Base-by-base conservation (phyloP, 1,139 yeast species). In the Kazachstania sp. region DNA sequence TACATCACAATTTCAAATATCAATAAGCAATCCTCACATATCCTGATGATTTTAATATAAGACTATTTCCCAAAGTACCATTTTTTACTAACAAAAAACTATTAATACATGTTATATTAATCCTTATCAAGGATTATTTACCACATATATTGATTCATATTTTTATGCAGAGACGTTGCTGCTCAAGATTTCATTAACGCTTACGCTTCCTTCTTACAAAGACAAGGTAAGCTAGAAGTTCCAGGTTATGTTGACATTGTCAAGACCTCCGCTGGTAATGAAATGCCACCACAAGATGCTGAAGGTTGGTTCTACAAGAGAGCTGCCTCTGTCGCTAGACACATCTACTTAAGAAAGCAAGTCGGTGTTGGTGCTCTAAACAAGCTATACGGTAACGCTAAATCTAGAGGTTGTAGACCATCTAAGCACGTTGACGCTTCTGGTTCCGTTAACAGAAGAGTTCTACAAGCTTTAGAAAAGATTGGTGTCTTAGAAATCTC, bases 301-400 rank as follows among this genome's bases (percentile, higher is more conserved):
- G 97, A 90, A 78, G 88, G 92, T 71, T 92, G 98, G 98, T 92
- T 87, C 87, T 92, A 90, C 95, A 87, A 85, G 86, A 86, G 99
- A 78, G 95, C 98, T 70, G 99, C 99, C 70, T 90, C 98, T 54
- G 88, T 88, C 73, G 99, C 98, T 71, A 92, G 99, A 82, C 98
- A 92, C 92, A 84, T 92, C 76, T 94, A 94, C 95, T 82, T 92
- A 78, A 90, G 96, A 86, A 92, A 92, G 80, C 87, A 86, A 70
- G 95, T 92, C 69, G 99, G 99, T 85, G 95, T 92, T 67, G 98
- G 98, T 81, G 86, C 86, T 73, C 83, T 92, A 73, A 90, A 90
- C 95, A 92, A 87, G 79, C 81, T 87, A 71, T 94, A 92, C 94
- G 99, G 99, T 77, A 95, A 95, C 79, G 88, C 97, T 69, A 78